A percentile compares a stretch with the other conserved stretches of the same genome.
Conservation (phyloP, 1,139 yeast genomes). For the Sugiyamaella pinicola region DNA sequence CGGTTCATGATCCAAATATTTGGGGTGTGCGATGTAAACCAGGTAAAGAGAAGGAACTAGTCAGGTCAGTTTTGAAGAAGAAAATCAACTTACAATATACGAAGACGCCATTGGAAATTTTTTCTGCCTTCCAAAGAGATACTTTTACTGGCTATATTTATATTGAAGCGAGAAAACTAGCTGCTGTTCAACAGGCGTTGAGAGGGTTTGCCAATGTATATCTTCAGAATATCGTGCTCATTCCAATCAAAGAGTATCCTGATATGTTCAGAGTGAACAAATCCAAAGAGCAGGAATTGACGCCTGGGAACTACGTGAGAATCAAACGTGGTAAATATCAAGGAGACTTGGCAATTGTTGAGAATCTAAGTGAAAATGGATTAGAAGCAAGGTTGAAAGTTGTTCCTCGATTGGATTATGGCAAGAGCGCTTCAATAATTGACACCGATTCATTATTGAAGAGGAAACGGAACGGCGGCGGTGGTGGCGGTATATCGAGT, state of each 20-base stretch:
- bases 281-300: conserved; percentile 81
- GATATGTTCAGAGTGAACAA: conserved; percentile 88
- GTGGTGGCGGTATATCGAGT: conserved; percentile 48
- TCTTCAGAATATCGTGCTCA: conserved; percentile 69
- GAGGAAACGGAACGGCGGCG: conserved; percentile 52
- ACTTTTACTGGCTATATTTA: conserved; percentile 88
- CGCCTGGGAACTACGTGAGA: conserved; percentile 91
- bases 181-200: conserved; percentile 87
- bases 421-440: conserved; percentile 60
- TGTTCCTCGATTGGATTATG: conserved; percentile 92
- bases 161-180: conserved; percentile 90
- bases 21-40: conserved; percentile 95
- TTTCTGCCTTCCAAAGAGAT: conserved; percentile 94
- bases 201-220: conserved; percentile 87
- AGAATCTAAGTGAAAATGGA: conserved; percentile 91
- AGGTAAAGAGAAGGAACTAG: conserved; percentile 90
- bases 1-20: conserved; percentile 93
- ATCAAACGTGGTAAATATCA: conserved; percentile 88
- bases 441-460: conserved; percentile 52
- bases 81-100: conserved; percentile 67
- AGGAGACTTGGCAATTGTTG: conserved; percentile 91
- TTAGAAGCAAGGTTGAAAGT: conserved; percentile 88
- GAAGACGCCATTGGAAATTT: conserved; percentile 66
- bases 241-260: conserved; percentile 95
- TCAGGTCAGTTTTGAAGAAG: conserved; percentile 79